Conservation (phyloP, 139 green algal species). For the Coelastrella sp. region DNA sequence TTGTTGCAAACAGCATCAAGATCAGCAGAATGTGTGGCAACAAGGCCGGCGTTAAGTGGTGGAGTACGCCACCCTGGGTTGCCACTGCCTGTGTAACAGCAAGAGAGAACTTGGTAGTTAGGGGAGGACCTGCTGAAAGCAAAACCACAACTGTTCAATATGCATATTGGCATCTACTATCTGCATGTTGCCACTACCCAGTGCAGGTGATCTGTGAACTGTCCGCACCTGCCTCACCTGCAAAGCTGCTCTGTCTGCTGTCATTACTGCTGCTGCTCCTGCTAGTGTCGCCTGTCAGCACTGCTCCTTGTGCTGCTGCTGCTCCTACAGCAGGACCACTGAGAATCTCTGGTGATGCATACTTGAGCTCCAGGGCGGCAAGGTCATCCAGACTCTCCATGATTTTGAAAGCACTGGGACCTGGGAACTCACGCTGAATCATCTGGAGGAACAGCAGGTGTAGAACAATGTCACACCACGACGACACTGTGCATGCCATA, state of each 20-base stretch:
- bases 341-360: background rate
- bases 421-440: conserved; percentile 25
- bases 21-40: too few species aligned
- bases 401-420: background rate
- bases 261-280: background rate
- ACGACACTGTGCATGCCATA: background rate
- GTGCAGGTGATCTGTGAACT: too few species aligned
- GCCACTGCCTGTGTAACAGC: background rate
- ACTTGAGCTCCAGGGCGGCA: background rate
- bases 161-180: background rate
- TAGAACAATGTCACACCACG: background rate
- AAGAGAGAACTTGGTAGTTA: background rate
- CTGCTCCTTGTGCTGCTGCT: background rate
- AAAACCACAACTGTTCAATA: background rate
- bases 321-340: background rate
- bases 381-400: conserved; percentile 13
- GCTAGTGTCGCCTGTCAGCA: background rate
- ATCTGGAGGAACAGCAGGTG: background rate
- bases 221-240: too few species aligned
- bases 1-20: background rate
- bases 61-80: background rate
- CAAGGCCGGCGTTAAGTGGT: background rate
- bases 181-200: background rate
- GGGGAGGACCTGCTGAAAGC: background rate
- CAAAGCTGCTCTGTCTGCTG: background rate